Evolutionary conservation across 495 filamentous ascomycete species (phyloP), one percentile per base, ranked within the genome.

Genomic region (Penicillium canescens): DNA sequence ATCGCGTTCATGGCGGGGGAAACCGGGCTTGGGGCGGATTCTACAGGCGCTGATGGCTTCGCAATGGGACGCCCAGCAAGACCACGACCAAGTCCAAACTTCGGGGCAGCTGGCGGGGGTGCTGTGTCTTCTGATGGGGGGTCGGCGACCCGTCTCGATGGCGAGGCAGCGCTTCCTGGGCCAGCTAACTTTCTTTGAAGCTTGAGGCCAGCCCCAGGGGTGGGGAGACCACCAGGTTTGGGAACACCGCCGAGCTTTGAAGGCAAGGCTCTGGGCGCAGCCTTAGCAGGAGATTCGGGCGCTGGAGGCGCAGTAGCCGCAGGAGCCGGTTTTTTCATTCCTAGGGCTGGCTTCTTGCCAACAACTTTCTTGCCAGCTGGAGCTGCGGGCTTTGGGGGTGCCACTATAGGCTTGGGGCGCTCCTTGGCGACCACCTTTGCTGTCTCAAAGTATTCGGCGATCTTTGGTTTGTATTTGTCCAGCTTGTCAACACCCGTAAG

Each of bases 341-440:
- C 80, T 14, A 74, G 49, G 16, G 78, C 71, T 54, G 83, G 86
- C 66, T 85, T 87, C 13, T 67, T 69, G 8, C 68, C 70, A 35
- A 71, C 63, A 16, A 66, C 69, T 63, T 82, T 79, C 61, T 71
- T 75, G 7, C 51, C 72, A 51, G 73, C 66, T 5, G 80, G 67
- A 23, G 79, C 60, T 11, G 77, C 73, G 11, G 76, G 59, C 63
- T 82, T 82, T 23, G 81, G 85, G 9, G 91, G 88, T 35, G 84
- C 81, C 42, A 86, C 73, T 37, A 82, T 84, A 13, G 91, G 83
- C 69, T 97, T 97, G 5, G 95, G 94, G 61, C 96, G 94, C 56
- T 95, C 93, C 67, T 98, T 98, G 37, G 95, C 94, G 69, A 93
- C 96, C 44, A 99, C 95, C 63, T 96, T 87, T 2, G 95, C 95